Percentiles rank a stretch among this genome's conserved stretches.
These are phyloP conservation scores for Mucor plumbeus DNA, from an alignment of 371 early-diverging fungal species.

Conservation along the genomic window DNA sequence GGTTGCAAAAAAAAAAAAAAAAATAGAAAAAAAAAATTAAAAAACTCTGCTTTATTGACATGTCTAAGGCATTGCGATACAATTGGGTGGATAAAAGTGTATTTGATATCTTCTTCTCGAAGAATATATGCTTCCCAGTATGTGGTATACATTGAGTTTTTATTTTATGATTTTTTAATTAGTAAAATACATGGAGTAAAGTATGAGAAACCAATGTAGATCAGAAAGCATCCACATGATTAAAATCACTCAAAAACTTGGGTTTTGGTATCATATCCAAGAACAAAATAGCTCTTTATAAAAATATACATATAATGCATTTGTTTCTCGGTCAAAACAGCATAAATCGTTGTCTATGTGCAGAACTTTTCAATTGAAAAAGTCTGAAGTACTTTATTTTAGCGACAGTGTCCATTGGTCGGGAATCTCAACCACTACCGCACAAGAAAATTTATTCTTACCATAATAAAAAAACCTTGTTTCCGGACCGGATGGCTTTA, in stretches of 20 bases:
- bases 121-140: background rate
- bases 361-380: background rate
- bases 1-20: background rate
- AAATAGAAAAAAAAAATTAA: background rate
- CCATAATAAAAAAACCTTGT: background rate
- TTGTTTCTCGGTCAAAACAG: background rate
- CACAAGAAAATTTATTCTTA: background rate
- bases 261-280: background rate
- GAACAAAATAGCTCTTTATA: background rate
- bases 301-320: background rate
- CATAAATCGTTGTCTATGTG: background rate
- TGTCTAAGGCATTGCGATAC: background rate
- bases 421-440: background rate
- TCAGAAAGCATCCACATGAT: background rate
- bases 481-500: slow-evolving; percentile 8
- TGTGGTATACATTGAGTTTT: background rate
- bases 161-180: background rate
- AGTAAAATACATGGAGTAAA: background rate
- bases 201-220: background rate
- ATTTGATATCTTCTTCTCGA: background rate
- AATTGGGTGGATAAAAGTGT: background rate
- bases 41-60: background rate
- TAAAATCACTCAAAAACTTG: no score
- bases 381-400: background rate
- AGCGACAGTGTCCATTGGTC: background rate